phyloP scores from a whole-genome alignment of 768 basidiomycete genomes.

The Leccinum incarnatum region DNA sequence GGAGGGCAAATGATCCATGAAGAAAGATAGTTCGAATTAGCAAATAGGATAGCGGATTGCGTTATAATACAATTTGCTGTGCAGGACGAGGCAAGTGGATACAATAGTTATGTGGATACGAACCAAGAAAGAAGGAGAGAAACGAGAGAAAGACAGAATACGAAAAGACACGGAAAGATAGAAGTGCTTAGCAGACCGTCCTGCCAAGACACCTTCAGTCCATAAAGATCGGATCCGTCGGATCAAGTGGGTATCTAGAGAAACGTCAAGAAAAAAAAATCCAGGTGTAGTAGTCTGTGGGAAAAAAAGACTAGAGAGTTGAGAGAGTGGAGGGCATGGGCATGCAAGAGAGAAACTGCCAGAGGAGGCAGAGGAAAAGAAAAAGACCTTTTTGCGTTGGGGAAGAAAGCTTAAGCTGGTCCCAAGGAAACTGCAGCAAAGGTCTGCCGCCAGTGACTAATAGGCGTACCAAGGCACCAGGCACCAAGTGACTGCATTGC shows the following conservation, averaged over 20 bases:
- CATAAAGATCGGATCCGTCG: not conserved
- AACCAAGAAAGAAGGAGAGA: not conserved
- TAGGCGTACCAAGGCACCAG: constrained; percentile 3
- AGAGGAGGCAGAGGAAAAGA: not conserved
- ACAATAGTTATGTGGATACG: constrained; percentile 16
- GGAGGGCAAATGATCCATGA: not conserved
- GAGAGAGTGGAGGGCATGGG: not conserved
- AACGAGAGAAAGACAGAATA: not conserved
- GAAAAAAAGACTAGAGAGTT: not conserved
- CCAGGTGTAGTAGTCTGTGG: constrained; percentile 1
- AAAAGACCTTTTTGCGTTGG: not conserved
- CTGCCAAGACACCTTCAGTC: not conserved
- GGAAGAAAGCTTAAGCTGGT: not conserved
- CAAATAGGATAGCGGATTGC: constrained; percentile 17
- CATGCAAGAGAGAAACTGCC: not conserved
- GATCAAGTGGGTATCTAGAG: constrained; percentile 11
- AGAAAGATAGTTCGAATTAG: not conserved
- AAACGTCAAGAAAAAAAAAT: not conserved
- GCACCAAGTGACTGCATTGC: not conserved
- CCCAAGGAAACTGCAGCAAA: not conserved
- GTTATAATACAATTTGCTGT: constrained; percentile 21
- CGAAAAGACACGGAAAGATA: not conserved
- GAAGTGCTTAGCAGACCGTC: not conserved
- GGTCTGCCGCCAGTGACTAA: not conserved
- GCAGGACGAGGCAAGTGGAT: constrained; percentile 12